phyloP scores from a whole-genome alignment of 805 yeast genomes.

The Saccharomyces cerevisiae region DNA sequence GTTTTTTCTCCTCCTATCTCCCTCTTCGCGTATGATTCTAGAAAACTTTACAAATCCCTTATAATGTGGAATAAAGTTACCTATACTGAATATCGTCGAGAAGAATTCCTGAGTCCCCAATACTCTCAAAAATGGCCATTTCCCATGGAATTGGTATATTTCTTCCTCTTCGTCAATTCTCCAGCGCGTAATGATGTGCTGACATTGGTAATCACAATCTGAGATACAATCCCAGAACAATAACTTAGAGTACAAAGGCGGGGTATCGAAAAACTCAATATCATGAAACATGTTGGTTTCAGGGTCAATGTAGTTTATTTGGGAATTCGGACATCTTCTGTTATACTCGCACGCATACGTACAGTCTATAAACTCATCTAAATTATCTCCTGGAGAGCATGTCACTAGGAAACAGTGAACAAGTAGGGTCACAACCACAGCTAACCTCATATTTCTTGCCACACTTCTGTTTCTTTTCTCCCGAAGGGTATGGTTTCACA shows the following conservation, averaged over 20 bases:
- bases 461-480: background rate
- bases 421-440: background rate
- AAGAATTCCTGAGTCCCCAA: slow-evolving; percentile 81
- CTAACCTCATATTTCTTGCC: background rate
- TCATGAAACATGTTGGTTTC: slow-evolving; percentile 22
- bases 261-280: slow-evolving; percentile 14
- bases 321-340: slow-evolving; percentile 17
- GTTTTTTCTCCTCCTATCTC: slow-evolving; percentile 5
- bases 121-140: slow-evolving; percentile 86
- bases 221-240: slow-evolving; percentile 68
- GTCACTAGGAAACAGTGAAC: background rate
- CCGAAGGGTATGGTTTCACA: background rate
- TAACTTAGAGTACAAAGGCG: slow-evolving; percentile 33
- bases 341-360: slow-evolving; percentile 39
- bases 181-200: slow-evolving; percentile 57
- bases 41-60: slow-evolving; percentile 34
- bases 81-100: slow-evolving; percentile 69
- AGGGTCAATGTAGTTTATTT: slow-evolving; percentile 16
- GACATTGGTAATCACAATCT: slow-evolving; percentile 92
- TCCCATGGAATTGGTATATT: slow-evolving; percentile 85
- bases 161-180: slow-evolving; percentile 43
- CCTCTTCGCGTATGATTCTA: slow-evolving; percentile 12
- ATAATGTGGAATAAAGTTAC: slow-evolving; percentile 60
- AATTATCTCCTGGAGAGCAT: slow-evolving; percentile 56
- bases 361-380: slow-evolving; percentile 51